These are phyloP conservation scores for Solanum peruvianum DNA, from an alignment of 257 asterid genomes.

Conservation along the genomic window DNA sequence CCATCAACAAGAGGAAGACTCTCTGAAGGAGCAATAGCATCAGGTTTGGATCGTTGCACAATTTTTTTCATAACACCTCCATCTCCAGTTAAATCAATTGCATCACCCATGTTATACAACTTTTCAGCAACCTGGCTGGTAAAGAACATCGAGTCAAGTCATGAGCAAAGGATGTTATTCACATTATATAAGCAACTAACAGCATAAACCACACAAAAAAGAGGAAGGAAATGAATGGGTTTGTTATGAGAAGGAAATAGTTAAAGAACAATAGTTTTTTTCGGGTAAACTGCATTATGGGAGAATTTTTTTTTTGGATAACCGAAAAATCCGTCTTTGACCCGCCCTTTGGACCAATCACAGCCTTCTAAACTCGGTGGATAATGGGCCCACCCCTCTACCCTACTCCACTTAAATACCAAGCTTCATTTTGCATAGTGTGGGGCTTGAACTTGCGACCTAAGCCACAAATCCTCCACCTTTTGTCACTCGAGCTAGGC, in stretches of 20 bases:
- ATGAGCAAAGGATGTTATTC: background rate
- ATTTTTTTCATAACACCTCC: constrained; percentile 88
- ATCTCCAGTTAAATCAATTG: constrained; percentile 83
- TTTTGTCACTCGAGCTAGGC: no score
- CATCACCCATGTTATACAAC: constrained; percentile 44
- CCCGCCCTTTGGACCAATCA: no score
- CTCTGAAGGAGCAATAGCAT: constrained; percentile 79
- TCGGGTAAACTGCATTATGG: background rate
- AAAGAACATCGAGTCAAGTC: background rate
- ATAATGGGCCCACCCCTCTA: no score
- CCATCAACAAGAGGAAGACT: constrained; percentile 88
- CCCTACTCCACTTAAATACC: no score
- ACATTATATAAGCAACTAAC: background rate
- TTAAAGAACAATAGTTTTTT: background rate
- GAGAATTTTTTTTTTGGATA: background rate
- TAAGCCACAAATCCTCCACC: no score
- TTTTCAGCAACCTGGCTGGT: constrained; percentile 20
- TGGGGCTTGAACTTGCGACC: no score
- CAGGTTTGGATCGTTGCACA: constrained; percentile 58
- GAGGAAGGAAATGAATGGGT: background rate
- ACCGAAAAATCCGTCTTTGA: no score
- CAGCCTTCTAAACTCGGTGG: no score
- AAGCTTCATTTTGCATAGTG: no score
- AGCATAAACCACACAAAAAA: background rate
- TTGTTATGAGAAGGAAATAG: background rate